Base-by-base conservation (phyloP, 1,284 basidiomycete species). In the Irpex sp. region DNA sequence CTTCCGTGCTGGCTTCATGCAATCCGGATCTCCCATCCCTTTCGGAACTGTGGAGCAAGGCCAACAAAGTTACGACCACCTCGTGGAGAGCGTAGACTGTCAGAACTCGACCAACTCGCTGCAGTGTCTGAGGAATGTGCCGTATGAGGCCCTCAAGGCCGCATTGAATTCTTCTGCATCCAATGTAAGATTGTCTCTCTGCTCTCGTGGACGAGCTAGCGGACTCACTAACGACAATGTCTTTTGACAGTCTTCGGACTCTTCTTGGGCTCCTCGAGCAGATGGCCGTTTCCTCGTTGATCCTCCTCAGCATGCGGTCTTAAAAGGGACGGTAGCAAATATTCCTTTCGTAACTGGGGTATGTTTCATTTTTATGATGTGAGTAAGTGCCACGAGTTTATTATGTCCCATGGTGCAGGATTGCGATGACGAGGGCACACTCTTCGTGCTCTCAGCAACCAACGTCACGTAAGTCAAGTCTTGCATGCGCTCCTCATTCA, bases 361-460 rank as follows among this genome's bases (percentile, higher is more conserved):
- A 57, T 57, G 65, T 48, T 15, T 54, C 9, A 7, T n/a, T 36
- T 17, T 15, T 13, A 26, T 36, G 19, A 21, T 17, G 2, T 31
- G 31, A 38, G 3, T 15, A 26, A 54, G 13, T 44, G 36, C 15
- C 17, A 17, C 36, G 15, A 6, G 44, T 52, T n/a, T n/a, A 59
- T 19, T 15, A 19, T 9, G 34, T 31, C 5, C 31, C 31, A 31
- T 31, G 21, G 48, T 17, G 13, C 47, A 64, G n/a, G 76, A 81
- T 61, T 79, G 77, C 59, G 82, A 83, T 59, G 83, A 84, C 60
- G 83, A 85, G 69, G 83, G 83, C n/a, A 84, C 83, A 0, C 38
- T 80, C 0, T 84, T 85, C 66, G 76, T 81, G 0, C 66, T 84
- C 7, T 73, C 80, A 0, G 78, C 67, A 8, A 60, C 77, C 19